phyloP scores from a whole-genome alignment of 345 rosid genomes.

The Brassica juncea region DNA sequence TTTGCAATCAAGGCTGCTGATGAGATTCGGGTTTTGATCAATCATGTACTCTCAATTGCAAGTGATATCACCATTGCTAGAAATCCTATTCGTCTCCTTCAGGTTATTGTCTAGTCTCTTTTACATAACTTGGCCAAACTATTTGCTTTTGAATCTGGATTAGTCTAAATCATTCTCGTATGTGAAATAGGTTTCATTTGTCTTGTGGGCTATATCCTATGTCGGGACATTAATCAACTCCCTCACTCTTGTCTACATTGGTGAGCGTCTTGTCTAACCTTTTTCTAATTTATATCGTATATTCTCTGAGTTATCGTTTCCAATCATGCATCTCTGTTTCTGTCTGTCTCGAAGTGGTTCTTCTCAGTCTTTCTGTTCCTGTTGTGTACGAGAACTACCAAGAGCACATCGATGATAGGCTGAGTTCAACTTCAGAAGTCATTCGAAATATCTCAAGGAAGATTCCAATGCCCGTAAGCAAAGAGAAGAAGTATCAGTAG shows the following conservation, averaged over 20 bases:
- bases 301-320: background rate
- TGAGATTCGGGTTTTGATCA: constrained; percentile 54
- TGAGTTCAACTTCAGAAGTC: constrained; percentile 45
- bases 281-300: background rate
- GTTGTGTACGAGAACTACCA: constrained; percentile 68
- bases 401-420: constrained; percentile 65
- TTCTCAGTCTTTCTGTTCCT: constrained; percentile 73
- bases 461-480: constrained; percentile 50
- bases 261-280: constrained; percentile 46
- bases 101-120: constrained; percentile 45
- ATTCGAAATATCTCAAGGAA: constrained; percentile 54
- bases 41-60: constrained; percentile 57
- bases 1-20: constrained; percentile 54
- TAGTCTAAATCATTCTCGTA: background rate
- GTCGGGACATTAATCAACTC: constrained; percentile 72
- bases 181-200: constrained; percentile 57
- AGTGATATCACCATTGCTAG: constrained; percentile 69
- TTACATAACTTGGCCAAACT: background rate
- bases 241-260: constrained; percentile 72
- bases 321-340: background rate
- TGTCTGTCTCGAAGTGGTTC: constrained; percentile 51
- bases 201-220: constrained; percentile 59
- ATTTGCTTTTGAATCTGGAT: background rate
- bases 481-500: constrained; percentile 77
- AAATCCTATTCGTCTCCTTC: constrained; percentile 59